Percentiles rank a stretch among this genome's conserved stretches.
phyloP scores from a whole-genome alignment of 371 early-diverging fungal genomes.

The Apophysomyces ossiformis region DNA sequence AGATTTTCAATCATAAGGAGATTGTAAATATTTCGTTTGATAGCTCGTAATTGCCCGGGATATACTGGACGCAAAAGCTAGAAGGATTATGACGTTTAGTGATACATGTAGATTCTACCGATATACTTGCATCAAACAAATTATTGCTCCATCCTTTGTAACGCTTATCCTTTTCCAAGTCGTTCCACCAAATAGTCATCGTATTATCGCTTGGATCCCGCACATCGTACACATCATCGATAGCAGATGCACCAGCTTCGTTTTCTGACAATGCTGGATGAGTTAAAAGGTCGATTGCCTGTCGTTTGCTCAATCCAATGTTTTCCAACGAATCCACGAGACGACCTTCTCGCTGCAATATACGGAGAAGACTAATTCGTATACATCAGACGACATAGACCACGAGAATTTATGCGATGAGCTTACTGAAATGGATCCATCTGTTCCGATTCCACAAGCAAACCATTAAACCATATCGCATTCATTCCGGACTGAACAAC shows the following conservation, averaged over 20 bases:
- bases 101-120: not conserved
- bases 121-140: constrained; percentile 50
- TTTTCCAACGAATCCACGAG: constrained; percentile 50
- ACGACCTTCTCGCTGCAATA: constrained; percentile 30
- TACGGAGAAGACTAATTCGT: constrained; percentile 29
- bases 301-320: constrained; percentile 57
- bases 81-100: not conserved
- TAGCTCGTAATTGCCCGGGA: constrained; percentile 74
- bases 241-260: constrained; percentile 28
- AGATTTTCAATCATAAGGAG: constrained; percentile 75
- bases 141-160: constrained; percentile 74
- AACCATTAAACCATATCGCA: constrained; percentile 74
- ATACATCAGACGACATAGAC: constrained; percentile 16
- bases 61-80: constrained; percentile 60
- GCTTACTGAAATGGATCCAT: constrained; percentile 73
- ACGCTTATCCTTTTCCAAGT: constrained; percentile 81
- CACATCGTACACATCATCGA: constrained; percentile 74
- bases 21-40: constrained; percentile 75
- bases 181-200: constrained; percentile 85
- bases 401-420: not conserved
- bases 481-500: constrained; percentile 36
- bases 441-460: constrained; percentile 53
- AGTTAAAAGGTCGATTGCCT: constrained; percentile 71
- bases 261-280: constrained; percentile 38
- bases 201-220: constrained; percentile 62